Base-by-base conservation (phyloP, 2,329 filamentous ascomycete species). In the Penicillium sp. region DNA sequence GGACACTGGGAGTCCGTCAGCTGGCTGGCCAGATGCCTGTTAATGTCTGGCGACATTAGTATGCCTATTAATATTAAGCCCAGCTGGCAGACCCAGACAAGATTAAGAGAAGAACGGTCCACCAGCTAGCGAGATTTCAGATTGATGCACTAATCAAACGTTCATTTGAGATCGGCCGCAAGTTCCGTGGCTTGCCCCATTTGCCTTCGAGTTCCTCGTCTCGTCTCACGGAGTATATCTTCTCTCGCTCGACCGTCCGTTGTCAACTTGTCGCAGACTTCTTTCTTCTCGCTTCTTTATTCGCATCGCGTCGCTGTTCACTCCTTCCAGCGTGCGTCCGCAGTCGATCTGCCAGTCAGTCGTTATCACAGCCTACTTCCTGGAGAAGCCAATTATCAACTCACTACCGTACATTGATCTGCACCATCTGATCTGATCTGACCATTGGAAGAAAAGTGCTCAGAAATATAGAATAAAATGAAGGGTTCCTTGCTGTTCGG, bases 311-410 rank as follows among this genome's bases (percentile, higher is more conserved):
- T 28, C 52, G 49, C 57, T 56, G 57, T 56, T 48, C 57, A 47
- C 57, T 59, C 57, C 49, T 59, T 59, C 26, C 57, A 56, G 52
- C 51, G 57, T 53, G 42, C 52, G 1, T n/a, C n/a, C 56, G 48
- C 56, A 59, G 53, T 51, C 48, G 52, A 57, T 57, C 57, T 51
- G 47, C 52, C 48, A 43, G 42, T 35, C 46, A 21, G 24, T 52
- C 45, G 18, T 57, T 52, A 49, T 40, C 45, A n/a, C 42, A 40
- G 7, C 40, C 43, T 30, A 48, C 42, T 56, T 52, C 45, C 57
- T 52, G 48, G 24, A 47, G 42, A 50, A 47, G 55, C 55, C 30
- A 45, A 20, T 47, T 28, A 35, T 14, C 46, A 49, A 12, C n/a
- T 20, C n/a, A 42, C 3, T 11, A n/a, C n/a, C n/a, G n/a, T n/a